Percentiles rank a stretch among this genome's conserved stretches.
Conservation (phyloP, 1,284 basidiomycete genomes). For the Puccinia coronata region DNA sequence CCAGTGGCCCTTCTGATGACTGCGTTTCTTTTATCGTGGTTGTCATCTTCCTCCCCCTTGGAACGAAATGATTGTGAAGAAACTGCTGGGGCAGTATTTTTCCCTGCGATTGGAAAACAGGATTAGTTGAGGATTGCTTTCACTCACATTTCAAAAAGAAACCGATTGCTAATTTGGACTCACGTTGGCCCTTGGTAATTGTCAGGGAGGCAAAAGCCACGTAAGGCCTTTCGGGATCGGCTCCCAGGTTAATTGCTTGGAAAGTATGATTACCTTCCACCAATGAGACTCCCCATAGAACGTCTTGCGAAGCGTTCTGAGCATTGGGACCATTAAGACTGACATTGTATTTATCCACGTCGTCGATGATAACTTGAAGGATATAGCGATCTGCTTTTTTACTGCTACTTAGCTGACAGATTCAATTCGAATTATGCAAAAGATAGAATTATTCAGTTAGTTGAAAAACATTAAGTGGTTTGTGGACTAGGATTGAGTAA, state of each 20-base stretch:
- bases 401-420: slow-evolving; percentile 3
- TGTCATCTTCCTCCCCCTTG: not conserved
- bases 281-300: not conserved
- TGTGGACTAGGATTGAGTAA: no score
- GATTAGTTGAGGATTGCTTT: not conserved
- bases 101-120: not conserved
- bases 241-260: not conserved
- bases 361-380: slow-evolving; percentile 18
- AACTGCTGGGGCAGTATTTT: not conserved
- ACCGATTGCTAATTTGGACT: not conserved
- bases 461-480: not conserved
- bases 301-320: slow-evolving; percentile 2
- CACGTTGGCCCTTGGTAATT: not conserved
- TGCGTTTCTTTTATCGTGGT: not conserved
- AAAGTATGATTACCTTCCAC: slow-evolving; percentile 10
- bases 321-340: slow-evolving; percentile 3
- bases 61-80: slow-evolving; percentile 4
- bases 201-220: slow-evolving; percentile 17
- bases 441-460: not conserved
- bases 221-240: slow-evolving; percentile 8
- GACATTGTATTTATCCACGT: slow-evolving; percentile 5
- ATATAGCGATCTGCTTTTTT: not conserved
- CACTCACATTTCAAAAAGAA: not conserved
- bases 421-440: no score
- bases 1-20: not conserved